Percentiles rank a stretch among this genome's conserved stretches.
Evolutionary conservation across 2,329 filamentous ascomycete species (phyloP).

Genomic region (Colletotrichum godetiae): DNA sequence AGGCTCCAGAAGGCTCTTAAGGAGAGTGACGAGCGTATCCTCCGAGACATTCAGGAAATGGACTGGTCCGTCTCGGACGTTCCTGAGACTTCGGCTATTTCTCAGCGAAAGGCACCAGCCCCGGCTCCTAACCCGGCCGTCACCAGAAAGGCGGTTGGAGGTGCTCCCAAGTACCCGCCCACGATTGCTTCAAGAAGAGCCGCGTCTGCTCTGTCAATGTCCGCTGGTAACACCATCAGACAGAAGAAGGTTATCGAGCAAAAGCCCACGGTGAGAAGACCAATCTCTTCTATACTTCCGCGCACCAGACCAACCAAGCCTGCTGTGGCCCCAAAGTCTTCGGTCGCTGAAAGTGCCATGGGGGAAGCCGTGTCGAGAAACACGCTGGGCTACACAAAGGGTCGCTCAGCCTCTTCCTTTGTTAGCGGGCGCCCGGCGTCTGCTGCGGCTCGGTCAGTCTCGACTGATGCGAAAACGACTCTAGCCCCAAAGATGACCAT

Average conservation of each 20-base stretch:
- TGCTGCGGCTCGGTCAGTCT: constrained; percentile 23
- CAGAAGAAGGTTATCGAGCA: constrained; percentile 35
- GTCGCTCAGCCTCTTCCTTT: constrained; percentile 67
- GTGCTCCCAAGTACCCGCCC: constrained; percentile 26
- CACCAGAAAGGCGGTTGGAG: constrained; percentile 39
- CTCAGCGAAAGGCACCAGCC: constrained; percentile 44
- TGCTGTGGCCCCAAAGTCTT: constrained; percentile 55
- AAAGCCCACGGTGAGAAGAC: constrained; percentile 38
- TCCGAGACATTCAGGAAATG: constrained; percentile 72
- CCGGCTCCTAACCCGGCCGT: constrained; percentile 35
- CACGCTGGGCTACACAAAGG: constrained; percentile 87
- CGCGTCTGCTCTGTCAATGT: constrained; percentile 62
- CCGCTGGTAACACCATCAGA: constrained; percentile 39
- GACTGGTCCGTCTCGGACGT: constrained; percentile 70
- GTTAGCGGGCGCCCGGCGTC: constrained; percentile 43
- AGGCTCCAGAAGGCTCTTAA: constrained; percentile 61
- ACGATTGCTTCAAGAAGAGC: constrained; percentile 61
- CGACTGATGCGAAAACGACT: background rate
- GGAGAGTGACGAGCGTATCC: constrained; percentile 74
- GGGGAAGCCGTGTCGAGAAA: constrained; percentile 79
- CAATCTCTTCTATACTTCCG: constrained; percentile 45
- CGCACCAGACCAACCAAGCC: constrained; percentile 49
- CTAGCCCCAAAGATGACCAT: constrained; percentile 6
- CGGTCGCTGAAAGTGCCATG: constrained; percentile 67
- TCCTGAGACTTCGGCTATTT: constrained; percentile 55